Conservation (phyloP, 352 stramenopile genomes). For the Pythium grandisporangium region DNA sequence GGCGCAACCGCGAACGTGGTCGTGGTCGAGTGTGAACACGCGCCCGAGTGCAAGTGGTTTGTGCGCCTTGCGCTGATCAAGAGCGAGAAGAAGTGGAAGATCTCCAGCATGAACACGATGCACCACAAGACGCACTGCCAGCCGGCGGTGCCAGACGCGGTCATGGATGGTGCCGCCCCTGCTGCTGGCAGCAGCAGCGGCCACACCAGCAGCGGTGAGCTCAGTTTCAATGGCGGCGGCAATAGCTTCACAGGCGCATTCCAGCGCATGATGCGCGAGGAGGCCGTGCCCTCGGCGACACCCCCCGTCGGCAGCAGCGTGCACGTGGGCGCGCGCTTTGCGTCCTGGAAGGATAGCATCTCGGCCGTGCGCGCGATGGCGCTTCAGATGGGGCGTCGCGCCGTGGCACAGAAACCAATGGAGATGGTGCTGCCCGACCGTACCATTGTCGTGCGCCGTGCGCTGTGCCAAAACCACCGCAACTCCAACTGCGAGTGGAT, state of each 20-base stretch:
- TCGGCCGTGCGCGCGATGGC: conserved; percentile 35
- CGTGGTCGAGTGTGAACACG: conserved; percentile 52
- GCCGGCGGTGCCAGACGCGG: conserved; percentile 6
- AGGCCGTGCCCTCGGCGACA: not conserved
- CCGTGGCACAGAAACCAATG: conserved; percentile 36
- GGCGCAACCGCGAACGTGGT: conserved; percentile 24
- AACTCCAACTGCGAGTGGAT: conserved; percentile 68
- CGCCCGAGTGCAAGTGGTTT: conserved; percentile 68
- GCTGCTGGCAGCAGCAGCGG: conserved; percentile 1
- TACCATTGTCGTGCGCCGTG: conserved; percentile 31
- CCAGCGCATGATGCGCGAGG: conserved; percentile 20
- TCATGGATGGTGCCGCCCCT: conserved; percentile 1
- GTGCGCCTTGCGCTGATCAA: conserved; percentile 53
- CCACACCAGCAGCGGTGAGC: not conserved
- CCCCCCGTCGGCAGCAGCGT: conserved; percentile 19
- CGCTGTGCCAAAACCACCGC: conserved; percentile 65
- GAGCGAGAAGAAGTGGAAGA: conserved; percentile 62
- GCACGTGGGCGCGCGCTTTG: conserved; percentile 33
- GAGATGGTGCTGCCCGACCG: conserved; percentile 32
- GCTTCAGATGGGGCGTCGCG: conserved; percentile 46
- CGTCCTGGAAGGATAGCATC: conserved; percentile 52
- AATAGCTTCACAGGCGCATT: conserved; percentile 7
- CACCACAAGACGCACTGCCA: conserved; percentile 56
- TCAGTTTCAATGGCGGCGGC: not conserved
- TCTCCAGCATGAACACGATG: conserved; percentile 57